Base-by-base conservation (phyloP, 1,284 basidiomycete genomes). In the Apiotrichum gamsii region DNA sequence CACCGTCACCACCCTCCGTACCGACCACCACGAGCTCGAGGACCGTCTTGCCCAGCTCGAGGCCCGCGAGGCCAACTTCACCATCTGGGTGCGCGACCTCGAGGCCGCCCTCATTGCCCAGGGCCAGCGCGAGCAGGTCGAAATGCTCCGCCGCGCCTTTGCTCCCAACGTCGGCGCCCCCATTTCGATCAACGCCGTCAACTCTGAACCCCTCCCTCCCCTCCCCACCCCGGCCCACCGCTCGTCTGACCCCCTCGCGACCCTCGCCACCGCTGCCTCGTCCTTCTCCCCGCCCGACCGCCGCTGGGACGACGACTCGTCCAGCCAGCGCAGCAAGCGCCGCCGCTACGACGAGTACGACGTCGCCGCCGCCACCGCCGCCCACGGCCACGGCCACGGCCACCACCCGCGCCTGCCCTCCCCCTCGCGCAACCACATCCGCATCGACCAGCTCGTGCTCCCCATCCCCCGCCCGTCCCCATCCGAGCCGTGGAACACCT, bases 1-100 rank as follows among this genome's bases (percentile, higher is more conserved):
- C 18, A 59, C 52, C 32, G 54, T 65, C 15, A 23, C 53, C 3
- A 38, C 30, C 16, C 37, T 62, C 10, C 49, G 52, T 16, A 34
- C 47, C 24, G 52, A 59, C 28, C 36, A 54, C 20, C 51, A 57
- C 21, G 46, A 57, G 10, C 50, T 64, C 23, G 51, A 56, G 36
- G 45, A 49, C 29, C 45, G 57, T 29, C 25, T 60, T 25, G 32
- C 41, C 5, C 43, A 28, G 11, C 21, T 58, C 8, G 55, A 56
- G 42, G 39, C 52, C 5, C 55, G 51, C 16, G 64, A 64, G 47
- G 43, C 35, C 2, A 47, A 47, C 13, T 56, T 69, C 33, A 33
- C 52, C 18, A 48, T 46, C 15, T 69, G 62, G 59, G 44, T 64
- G 5, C 57, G 60, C 16, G 62, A 64, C 39, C 56, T 69, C 43